Evolutionary conservation across 352 stramenopile genomes (phyloP).

Genomic region (Elongisporangium anandrum): DNA sequence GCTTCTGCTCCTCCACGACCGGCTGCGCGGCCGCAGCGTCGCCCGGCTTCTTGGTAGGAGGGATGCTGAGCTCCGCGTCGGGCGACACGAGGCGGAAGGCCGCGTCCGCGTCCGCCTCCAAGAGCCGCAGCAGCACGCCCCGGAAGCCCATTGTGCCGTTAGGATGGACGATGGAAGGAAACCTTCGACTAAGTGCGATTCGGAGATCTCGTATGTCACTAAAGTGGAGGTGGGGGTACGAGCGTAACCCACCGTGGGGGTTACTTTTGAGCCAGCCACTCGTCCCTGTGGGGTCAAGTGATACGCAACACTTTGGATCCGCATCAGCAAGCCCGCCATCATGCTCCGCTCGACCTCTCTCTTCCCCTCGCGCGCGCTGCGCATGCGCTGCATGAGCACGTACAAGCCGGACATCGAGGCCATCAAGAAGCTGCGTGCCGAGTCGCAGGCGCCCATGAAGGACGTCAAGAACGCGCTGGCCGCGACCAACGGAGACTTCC

Average conservation of each 20-base stretch:
- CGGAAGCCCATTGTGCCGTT: slow-evolving; percentile 46
- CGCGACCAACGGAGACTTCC: slow-evolving; percentile 76
- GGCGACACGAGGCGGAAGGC: slow-evolving; percentile 51
- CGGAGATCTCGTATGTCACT: neutral
- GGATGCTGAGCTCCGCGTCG: slow-evolving; percentile 38
- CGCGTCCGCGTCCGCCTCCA: slow-evolving; percentile 18
- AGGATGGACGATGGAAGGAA: too few relatives aligned
- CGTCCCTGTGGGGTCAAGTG: neutral
- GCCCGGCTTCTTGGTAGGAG: slow-evolving; percentile 11
- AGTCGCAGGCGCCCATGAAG: slow-evolving; percentile 84
- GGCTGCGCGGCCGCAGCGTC: slow-evolving; percentile 3
- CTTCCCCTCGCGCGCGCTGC: neutral
- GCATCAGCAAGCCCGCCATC: neutral
- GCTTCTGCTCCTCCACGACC: slow-evolving; percentile 38
- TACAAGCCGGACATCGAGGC: slow-evolving; percentile 80
- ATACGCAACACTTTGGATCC: too few relatives aligned
- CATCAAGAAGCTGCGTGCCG: slow-evolving; percentile 86
- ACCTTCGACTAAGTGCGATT: slow-evolving; percentile 4
- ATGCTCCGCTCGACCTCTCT: neutral
- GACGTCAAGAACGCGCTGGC: slow-evolving; percentile 88
- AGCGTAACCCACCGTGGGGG: neutral
- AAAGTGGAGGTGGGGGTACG: neutral
- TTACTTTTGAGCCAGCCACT: neutral
- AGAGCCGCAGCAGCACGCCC: slow-evolving; percentile 50
- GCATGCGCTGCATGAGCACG: slow-evolving; percentile 46